A percentile compares a stretch with the other conserved stretches of the same genome.
Evolutionary conservation across 2,329 filamentous ascomycete species (phyloP).

Genomic region (Claviceps paspali): DNA sequence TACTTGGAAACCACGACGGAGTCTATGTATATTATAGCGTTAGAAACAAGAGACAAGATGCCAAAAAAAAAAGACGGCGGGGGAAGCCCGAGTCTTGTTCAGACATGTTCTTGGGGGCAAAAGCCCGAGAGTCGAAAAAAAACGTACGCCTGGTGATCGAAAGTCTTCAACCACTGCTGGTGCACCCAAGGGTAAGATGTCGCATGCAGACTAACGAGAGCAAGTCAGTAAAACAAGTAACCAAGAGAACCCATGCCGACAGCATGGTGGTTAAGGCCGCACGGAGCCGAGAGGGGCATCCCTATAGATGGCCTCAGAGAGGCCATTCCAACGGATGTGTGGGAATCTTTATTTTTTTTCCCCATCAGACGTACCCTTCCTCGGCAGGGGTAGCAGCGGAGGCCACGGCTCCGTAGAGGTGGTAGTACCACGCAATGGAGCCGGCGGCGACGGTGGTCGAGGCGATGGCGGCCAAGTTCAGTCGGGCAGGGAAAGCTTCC

Average conservation of each 20-base stretch:
- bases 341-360: not conserved
- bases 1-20: constrained; percentile 98
- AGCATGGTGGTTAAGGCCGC: constrained; percentile 20
- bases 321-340: not conserved
- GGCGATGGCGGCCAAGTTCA: constrained; percentile 75
- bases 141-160: constrained; percentile 86
- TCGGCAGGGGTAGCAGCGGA: constrained; percentile 86
- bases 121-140: not conserved
- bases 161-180: constrained; percentile 81
- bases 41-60: not conserved
- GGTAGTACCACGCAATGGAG: constrained; percentile 93
- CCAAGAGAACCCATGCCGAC: constrained; percentile 4
- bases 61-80: too few relatives aligned
- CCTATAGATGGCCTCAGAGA: too few relatives aligned
- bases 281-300: not conserved
- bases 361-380: constrained; percentile 69
- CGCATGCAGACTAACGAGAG: constrained; percentile 59
- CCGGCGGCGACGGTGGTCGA: constrained; percentile 78
- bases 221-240: constrained; percentile 15
- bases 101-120: not conserved
- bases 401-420: constrained; percentile 79
- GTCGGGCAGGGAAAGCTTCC: constrained; percentile 56
- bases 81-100: not conserved
- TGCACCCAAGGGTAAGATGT: constrained; percentile 95
- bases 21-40: constrained; percentile 35